Evolutionary conservation across 2,329 filamentous ascomycete genomes (phyloP).

Genomic region (Diplodia corticola): DNA sequence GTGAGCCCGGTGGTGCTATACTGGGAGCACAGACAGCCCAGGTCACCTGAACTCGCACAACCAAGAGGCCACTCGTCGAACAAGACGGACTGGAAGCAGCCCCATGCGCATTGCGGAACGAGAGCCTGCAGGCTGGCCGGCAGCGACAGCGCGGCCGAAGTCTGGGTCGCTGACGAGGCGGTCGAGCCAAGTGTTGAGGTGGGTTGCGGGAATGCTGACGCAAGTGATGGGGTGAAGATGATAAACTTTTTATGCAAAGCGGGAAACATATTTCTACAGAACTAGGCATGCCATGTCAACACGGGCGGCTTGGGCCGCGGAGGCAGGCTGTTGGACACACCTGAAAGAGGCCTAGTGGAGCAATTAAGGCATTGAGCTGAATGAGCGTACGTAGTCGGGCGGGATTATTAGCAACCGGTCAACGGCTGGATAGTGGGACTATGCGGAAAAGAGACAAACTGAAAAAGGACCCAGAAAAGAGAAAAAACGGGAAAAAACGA

Average conservation of each 20-base stretch:
- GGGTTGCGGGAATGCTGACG: conserved; percentile 6
- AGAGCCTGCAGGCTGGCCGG: conserved; percentile 49
- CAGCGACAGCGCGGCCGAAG: conserved; percentile 44
- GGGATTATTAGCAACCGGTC: conserved; percentile 31
- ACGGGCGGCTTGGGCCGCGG: not conserved
- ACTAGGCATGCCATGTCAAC: not conserved
- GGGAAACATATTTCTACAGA: conserved; percentile 33
- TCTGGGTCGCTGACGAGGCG: not conserved
- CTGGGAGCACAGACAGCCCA: conserved; percentile 41
- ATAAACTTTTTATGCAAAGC: conserved; percentile 13
- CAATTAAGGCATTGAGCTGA: conserved; percentile 20
- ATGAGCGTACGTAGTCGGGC: conserved; percentile 13
- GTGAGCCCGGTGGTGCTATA: conserved; percentile 40
- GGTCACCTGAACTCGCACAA: conserved; percentile 35
- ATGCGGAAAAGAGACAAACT: conserved; percentile 20
- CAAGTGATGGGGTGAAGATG: conserved; percentile 14
- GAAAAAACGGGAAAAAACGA: conserved; percentile 31
- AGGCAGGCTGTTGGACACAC: conserved; percentile 27
- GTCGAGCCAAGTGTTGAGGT: not conserved
- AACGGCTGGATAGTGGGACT: conserved; percentile 30
- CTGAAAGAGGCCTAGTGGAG: conserved; percentile 31
- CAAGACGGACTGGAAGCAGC: conserved; percentile 38
- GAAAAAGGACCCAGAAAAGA: conserved; percentile 26
- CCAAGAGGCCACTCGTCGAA: conserved; percentile 37
- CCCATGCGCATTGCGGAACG: conserved; percentile 55